Conservation (phyloP, 75 land plant species). For the Cupressus sempervirens region DNA sequence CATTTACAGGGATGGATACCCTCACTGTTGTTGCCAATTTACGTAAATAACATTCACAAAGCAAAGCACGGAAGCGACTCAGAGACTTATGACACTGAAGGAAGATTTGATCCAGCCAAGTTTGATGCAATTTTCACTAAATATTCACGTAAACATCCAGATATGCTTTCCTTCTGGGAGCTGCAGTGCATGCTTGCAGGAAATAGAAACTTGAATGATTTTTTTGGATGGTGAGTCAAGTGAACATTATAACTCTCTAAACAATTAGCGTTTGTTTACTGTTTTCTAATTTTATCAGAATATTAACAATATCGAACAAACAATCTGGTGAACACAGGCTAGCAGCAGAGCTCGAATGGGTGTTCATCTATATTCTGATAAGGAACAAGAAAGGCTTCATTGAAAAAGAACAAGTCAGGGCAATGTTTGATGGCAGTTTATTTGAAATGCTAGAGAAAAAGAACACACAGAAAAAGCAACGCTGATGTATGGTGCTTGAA, state of each 20-base stretch:
- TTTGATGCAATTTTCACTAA: slow-evolving; percentile 71
- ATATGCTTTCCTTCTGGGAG: slow-evolving; percentile 24
- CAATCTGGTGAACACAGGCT: slow-evolving; percentile 27
- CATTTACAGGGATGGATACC: slow-evolving; percentile 37
- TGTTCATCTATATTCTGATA: slow-evolving; percentile 39
- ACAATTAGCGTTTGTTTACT: not conserved
- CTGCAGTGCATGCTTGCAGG: slow-evolving; percentile 22
- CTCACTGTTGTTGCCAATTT: slow-evolving; percentile 32
- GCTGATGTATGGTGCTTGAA: not conserved
- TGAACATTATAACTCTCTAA: not conserved
- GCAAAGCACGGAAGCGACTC: slow-evolving; percentile 53
- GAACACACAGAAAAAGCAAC: not conserved
- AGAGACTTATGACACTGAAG: slow-evolving; percentile 45
- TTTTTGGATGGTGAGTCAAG: slow-evolving; percentile 20
- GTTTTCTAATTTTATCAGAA: too few species aligned
- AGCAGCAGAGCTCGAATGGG: slow-evolving; percentile 68
- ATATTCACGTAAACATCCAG: slow-evolving; percentile 26
- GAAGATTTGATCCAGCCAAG: slow-evolving; percentile 66
- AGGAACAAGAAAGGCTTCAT: slow-evolving; percentile 68
- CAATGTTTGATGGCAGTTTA: slow-evolving; percentile 80
- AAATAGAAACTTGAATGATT: slow-evolving; percentile 22
- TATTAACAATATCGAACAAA: not conserved
- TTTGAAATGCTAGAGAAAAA: slow-evolving; percentile 50
- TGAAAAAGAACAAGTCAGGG: slow-evolving; percentile 61
- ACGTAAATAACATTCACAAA: slow-evolving; percentile 43